These are phyloP conservation scores for Pleurotus sapidus DNA, from an alignment of 768 basidiomycete genomes.

Conservation along the genomic window DNA sequence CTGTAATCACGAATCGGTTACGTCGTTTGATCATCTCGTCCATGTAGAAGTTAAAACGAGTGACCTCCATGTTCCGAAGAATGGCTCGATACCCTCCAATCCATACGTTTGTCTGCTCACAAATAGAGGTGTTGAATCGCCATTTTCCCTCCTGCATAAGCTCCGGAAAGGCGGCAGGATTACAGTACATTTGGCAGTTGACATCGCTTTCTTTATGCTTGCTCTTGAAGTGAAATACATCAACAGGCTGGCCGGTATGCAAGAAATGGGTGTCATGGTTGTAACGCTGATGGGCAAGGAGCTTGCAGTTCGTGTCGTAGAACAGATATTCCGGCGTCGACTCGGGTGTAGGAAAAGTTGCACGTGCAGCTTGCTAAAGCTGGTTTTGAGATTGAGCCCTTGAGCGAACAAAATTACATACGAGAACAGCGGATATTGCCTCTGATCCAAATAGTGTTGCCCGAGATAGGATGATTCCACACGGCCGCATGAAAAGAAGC, in stretches of 20 bases:
- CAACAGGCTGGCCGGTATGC: constrained; percentile 10
- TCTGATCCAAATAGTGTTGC: constrained; percentile 17
- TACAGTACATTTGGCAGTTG: constrained; percentile 13
- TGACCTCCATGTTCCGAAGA: constrained; percentile 29
- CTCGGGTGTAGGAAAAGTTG: constrained; percentile 12
- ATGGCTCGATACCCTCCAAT: constrained; percentile 32
- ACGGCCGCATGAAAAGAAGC: constrained; percentile 17
- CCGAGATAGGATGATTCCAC: constrained; percentile 20
- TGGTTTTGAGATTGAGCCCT: not conserved
- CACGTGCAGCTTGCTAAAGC: constrained; percentile 9
- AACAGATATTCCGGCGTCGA: constrained; percentile 18
- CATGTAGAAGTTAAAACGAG: constrained; percentile 32
- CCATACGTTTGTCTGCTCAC: constrained; percentile 24
- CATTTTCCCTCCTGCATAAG: constrained; percentile 1
- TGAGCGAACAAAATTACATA: not conserved
- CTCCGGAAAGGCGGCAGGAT: constrained; percentile 10
- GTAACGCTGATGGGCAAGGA: constrained; percentile 11
- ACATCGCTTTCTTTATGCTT: constrained; percentile 15
- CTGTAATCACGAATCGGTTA: constrained; percentile 15
- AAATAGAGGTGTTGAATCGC: constrained; percentile 6
- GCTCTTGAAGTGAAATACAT: constrained; percentile 16
- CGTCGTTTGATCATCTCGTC: constrained; percentile 34
- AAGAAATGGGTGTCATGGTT: constrained; percentile 12
- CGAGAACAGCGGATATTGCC: constrained; percentile 12
- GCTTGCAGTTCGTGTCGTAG: constrained; percentile 24